These are phyloP conservation scores for Hibiscus mutabilis DNA, from an alignment of 345 rosid genomes.

Conservation along the genomic window DNA sequence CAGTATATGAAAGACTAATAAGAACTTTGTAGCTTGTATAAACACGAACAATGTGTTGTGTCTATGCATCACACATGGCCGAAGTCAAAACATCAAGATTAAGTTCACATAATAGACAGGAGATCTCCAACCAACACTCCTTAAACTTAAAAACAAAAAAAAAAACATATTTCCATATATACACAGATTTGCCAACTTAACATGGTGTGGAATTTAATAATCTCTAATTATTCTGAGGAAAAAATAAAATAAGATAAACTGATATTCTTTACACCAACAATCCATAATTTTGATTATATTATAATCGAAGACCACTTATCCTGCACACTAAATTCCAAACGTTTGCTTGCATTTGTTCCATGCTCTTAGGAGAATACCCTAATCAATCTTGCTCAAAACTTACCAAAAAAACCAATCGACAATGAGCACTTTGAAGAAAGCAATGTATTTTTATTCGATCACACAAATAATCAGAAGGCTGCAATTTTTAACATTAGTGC, in stretches of 20 bases:
- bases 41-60: background rate
- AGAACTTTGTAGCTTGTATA: conserved; percentile 3
- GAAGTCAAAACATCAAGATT: background rate
- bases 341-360: background rate
- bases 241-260: background rate
- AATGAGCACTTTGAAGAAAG: background rate
- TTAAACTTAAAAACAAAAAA: background rate
- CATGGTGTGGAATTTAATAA: background rate
- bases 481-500: background rate
- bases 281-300: background rate
- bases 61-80: conserved; percentile 10
- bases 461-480: background rate
- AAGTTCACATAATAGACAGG: background rate
- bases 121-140: background rate
- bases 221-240: background rate
- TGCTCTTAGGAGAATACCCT: background rate
- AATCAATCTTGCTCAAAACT: background rate
- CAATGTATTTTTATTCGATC: conserved; percentile 2
- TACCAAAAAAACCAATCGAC: background rate
- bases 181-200: background rate
- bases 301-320: background rate
- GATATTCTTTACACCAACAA: background rate
- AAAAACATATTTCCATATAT: background rate
- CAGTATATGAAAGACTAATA: background rate
- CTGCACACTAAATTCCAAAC: background rate